A percentile compares a stretch with the other conserved stretches of the same genome.
Evolutionary conservation across 2,329 filamentous ascomycete species (phyloP).

Genomic region (Pseudocercospora cruenta): DNA sequence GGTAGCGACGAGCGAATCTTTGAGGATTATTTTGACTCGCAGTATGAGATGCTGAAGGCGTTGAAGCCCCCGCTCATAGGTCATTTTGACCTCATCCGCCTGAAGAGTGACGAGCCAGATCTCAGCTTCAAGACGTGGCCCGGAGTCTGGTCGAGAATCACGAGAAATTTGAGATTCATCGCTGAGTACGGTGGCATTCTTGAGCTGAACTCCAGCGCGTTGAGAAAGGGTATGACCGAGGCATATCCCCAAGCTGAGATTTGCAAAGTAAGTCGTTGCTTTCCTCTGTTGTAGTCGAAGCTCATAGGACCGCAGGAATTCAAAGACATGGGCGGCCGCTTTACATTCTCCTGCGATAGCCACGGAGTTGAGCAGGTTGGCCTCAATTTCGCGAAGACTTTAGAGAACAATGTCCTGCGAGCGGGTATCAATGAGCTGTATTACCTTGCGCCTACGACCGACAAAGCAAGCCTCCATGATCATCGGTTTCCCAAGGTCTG

Average conservation of each 20-base stretch:
- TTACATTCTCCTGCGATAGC: slow-evolving; percentile 93
- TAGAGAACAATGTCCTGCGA: slow-evolving; percentile 58
- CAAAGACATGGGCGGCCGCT: slow-evolving; percentile 71
- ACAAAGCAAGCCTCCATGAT: slow-evolving; percentile 33
- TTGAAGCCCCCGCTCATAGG: slow-evolving; percentile 79
- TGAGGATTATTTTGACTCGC: slow-evolving; percentile 84
- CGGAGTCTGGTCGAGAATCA: slow-evolving; percentile 72
- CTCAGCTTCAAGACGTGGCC: slow-evolving; percentile 49
- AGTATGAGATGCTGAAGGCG: slow-evolving; percentile 75
- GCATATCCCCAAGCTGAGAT: slow-evolving; percentile 83
- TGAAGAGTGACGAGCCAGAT: slow-evolving; percentile 73
- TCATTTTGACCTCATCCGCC: slow-evolving; percentile 88
- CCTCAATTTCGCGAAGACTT: slow-evolving; percentile 68
- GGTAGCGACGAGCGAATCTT: slow-evolving; percentile 74
- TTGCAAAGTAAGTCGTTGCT: slow-evolving; percentile 63
- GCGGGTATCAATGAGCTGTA: slow-evolving; percentile 65
- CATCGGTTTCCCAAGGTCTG: slow-evolving; percentile 38
- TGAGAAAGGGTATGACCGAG: slow-evolving; percentile 88
- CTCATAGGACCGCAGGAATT: slow-evolving; percentile 60
- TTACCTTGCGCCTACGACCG: slow-evolving; percentile 40
- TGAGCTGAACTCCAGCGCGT: slow-evolving; percentile 84
- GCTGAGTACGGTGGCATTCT: slow-evolving; percentile 76
- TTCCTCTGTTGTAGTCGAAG: background rate
- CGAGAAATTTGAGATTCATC: slow-evolving; percentile 74
- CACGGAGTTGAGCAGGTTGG: slow-evolving; percentile 85